These are phyloP conservation scores for Przewalskia tangutica DNA, from an alignment of 257 asterid genomes.

Conservation along the genomic window DNA sequence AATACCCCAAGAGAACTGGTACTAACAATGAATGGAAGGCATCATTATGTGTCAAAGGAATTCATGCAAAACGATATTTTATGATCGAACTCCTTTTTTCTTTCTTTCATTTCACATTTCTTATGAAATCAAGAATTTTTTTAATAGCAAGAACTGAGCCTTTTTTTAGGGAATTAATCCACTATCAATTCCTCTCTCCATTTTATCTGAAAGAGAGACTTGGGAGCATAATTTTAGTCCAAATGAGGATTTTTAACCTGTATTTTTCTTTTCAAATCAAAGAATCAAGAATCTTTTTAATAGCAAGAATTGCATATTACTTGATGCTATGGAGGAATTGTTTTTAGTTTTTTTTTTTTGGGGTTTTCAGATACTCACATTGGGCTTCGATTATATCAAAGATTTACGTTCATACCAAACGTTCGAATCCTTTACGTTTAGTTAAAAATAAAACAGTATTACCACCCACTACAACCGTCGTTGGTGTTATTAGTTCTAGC, in stretches of 20 bases:
- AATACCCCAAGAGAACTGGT: neutral
- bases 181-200: neutral
- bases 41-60: neutral
- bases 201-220: neutral
- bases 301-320: neutral
- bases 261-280: neutral
- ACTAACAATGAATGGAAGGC: neutral
- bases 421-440: neutral
- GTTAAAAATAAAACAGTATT: neutral
- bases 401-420: too few species aligned
- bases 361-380: too few species aligned
- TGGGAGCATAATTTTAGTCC: neutral
- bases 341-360: neutral
- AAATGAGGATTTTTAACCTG: neutral
- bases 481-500: neutral
- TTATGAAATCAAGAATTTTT: neutral
- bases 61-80: neutral
- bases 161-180: neutral
- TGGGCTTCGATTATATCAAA: too few species aligned
- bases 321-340: neutral
- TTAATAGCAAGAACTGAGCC: neutral
- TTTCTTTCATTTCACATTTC: neutral
- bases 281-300: neutral
- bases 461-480: too few species aligned
- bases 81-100: neutral